Evolutionary conservation across 2,329 filamentous ascomycete genomes (phyloP).

Genomic region (Zasmidium angulare): DNA sequence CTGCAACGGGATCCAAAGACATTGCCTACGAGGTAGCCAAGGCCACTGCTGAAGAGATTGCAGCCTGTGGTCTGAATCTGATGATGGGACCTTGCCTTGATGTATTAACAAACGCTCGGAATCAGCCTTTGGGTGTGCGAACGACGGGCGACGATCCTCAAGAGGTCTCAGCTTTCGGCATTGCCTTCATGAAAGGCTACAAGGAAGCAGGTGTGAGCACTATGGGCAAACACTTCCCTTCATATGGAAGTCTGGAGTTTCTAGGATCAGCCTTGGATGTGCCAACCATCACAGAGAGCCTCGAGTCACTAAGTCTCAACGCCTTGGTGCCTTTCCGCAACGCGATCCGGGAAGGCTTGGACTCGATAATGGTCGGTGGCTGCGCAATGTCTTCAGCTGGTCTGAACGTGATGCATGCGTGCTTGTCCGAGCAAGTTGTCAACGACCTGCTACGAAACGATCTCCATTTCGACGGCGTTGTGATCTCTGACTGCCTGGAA

Average conservation of each 20-base stretch:
- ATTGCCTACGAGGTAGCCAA: constrained; percentile 88
- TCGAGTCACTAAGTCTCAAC: constrained; percentile 89
- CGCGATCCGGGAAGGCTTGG: constrained; percentile 80
- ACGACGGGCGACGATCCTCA: constrained; percentile 91
- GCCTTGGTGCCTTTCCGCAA: constrained; percentile 90
- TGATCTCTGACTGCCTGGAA: constrained; percentile 91
- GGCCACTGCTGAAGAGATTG: constrained; percentile 88
- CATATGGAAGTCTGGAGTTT: constrained; percentile 92
- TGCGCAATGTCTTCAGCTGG: constrained; percentile 89
- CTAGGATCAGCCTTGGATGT: constrained; percentile 88
- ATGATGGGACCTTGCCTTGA: constrained; percentile 93
- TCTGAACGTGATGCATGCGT: constrained; percentile 94
- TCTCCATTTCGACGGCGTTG: constrained; percentile 85
- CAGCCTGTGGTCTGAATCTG: constrained; percentile 91
- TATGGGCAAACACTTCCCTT: constrained; percentile 94
- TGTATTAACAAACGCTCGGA: constrained; percentile 87
- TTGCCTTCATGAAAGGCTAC: constrained; percentile 88
- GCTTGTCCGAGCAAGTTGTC: constrained; percentile 87
- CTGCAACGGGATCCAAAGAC: constrained; percentile 83
- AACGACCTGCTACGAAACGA: constrained; percentile 86
- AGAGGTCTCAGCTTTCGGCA: constrained; percentile 88
- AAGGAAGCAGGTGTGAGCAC: constrained; percentile 86
- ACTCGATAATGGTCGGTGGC: constrained; percentile 94
- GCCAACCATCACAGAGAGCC: constrained; percentile 89
- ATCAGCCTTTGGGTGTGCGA: constrained; percentile 85